Evolutionary conservation across 2,329 filamentous ascomycete species (phyloP), one percentile per base, ranked within the genome.

Genomic region (Cercospora nicotianae): DNA sequence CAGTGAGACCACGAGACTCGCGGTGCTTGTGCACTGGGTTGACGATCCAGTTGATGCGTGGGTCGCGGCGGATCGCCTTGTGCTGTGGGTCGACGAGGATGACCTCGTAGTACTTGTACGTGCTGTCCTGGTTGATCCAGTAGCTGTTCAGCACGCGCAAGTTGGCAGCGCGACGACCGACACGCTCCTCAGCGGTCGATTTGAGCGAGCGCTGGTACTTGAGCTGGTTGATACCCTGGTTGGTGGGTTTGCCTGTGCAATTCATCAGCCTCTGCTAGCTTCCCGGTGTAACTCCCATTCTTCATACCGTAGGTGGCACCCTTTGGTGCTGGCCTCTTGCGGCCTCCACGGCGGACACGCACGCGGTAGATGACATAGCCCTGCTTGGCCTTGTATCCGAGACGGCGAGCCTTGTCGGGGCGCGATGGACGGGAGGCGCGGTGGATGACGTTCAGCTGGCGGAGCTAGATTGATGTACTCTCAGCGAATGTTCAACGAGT

Each of bases 81-180:
- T 99, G 95, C 88, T 96, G 92, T 83, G 95, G 95, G 87, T 99
- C 95, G 82, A 99, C 94, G 81, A 97, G 92, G 87, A 99, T 98
- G 85, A 98, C 90, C 87, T 99, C 95, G 88, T 89, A 99, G 92
- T 99, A 99, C 90, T 99, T 99, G 92, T 98, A 99, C 86, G 95
- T 99, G 71, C 94, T 97, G 88, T 99, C 95, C 89, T 98, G 93
- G 92, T 99, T 99, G 89, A 99, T 93, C 96, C 96, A 99, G 94
- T 99, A 99, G 74, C 94, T 98, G 92, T 99, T 99, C 81, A 99
- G 91, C 81, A 99, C 95, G 82, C 95, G 93, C 84, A 99, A 86
- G 87, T 99, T 99, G 86, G 94, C 93, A 88, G 94, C 97, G 83
- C 94, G 94, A 85, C 94, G 94, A 81, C 96, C 95, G 82, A 99